Evolutionary conservation across 768 basidiomycete genomes (phyloP), one percentile per base, ranked within the genome.

Genomic region (Basidioascus undulatus): DNA sequence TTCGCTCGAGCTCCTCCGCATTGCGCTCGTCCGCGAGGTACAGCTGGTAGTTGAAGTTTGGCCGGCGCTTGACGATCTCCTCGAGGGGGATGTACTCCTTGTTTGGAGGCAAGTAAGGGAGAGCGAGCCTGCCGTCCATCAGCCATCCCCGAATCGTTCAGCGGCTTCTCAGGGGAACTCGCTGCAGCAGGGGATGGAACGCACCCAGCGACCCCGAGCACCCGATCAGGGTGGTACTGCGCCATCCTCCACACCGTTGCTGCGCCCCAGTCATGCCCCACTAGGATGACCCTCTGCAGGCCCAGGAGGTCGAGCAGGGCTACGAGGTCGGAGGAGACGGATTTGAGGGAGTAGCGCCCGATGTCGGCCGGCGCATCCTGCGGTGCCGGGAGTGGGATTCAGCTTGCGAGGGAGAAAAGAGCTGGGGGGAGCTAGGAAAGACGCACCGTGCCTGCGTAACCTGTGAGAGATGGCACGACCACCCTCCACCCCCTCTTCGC

Each of bases 191-290:
- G n/a, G n/a, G n/a, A n/a, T n/a, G n/a, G n/a, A n/a, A n/a, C n/a
- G n/a, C n/a, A 76, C 79, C 72, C 59, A 0, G 66, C 62, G 16
- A 81, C 59, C 0, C 70, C 72, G 5, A 63, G 49, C 27, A 76
- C 47, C 26, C 76, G 64, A 12, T 70, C 58, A 0, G 80, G 76
- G 51, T 77, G 57, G 73, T 74, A 80, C 19, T 78, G 60, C 10
- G 74, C 71, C 49, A 83, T 73, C 18, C 78, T 63, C 32, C 64
- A 65, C 2, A 65, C 75, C 11, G 62, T 67, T 44, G 61, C 68
- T 3, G 74, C 60, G 5, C 80, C 80, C 79, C 79, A 82, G 50
- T 83, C 80, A 49, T 82, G 80, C 0, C 76, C 80, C 43, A 80
- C 62, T 42, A 80, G 57, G 10, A 77, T 63, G 4, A 47, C 46